phyloP scores from a whole-genome alignment of 192 early-diverging fungal genomes.

The Linnemannia hyalina region DNA sequence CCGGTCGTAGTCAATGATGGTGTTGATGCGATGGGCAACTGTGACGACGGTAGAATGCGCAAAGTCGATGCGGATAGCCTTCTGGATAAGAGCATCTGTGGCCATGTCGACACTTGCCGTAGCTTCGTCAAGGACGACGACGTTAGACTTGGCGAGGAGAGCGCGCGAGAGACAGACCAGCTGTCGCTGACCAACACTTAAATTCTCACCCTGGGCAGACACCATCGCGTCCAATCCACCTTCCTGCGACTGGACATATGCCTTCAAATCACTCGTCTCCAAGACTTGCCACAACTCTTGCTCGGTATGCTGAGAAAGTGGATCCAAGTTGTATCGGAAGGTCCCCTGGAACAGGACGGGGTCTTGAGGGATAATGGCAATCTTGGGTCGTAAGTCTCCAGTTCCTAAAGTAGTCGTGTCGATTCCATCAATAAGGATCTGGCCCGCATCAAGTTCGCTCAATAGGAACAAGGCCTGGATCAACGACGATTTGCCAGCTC shows the following conservation, averaged over 20 bases:
- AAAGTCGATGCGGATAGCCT: conserved; percentile 75
- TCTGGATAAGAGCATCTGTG: conserved; percentile 84
- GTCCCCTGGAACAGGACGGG: conserved; percentile 67
- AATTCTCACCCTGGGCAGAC: conserved; percentile 84
- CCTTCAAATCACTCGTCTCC: conserved; percentile 76
- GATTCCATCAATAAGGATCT: conserved; percentile 81
- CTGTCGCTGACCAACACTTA: conserved; percentile 88
- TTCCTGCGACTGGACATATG: conserved; percentile 72
- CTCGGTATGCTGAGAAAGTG: conserved; percentile 62
- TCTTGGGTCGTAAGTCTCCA: conserved; percentile 77
- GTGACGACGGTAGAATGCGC: conserved; percentile 74
- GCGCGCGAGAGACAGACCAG: conserved; percentile 74
- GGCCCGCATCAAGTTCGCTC: conserved; percentile 74
- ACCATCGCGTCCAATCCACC: conserved; percentile 80
- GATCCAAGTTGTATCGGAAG: conserved; percentile 72
- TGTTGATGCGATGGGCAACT: conserved; percentile 83
- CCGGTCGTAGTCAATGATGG: conserved; percentile 66
- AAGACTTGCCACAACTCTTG: conserved; percentile 80
- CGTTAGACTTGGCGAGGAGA: conserved; percentile 75
- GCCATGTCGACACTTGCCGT: conserved; percentile 87
- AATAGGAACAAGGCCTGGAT: conserved; percentile 85
- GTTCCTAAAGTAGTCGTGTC: conserved; percentile 79
- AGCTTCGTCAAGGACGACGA: conserved; percentile 90
- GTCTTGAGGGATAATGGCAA: conserved; percentile 92
- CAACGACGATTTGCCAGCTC: conserved; percentile 87